These are phyloP conservation scores for Punica granatum DNA, from an alignment of 345 rosid species.

Conservation along the genomic window DNA sequence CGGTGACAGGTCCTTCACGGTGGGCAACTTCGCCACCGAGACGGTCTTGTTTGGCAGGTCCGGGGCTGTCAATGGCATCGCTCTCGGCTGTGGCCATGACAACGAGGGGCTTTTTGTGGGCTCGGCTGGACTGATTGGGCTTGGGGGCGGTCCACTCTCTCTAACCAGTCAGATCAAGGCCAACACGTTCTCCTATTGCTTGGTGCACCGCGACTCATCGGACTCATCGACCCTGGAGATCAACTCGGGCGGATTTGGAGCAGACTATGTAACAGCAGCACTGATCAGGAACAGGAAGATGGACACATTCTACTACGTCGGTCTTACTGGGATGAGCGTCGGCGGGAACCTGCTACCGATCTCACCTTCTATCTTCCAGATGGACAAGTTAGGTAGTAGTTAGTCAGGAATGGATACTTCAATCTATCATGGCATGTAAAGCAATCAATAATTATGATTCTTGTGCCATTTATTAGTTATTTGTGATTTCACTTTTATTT, in stretches of 20 bases:
- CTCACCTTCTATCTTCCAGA: not conserved
- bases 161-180: slow-evolving; percentile 12
- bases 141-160: slow-evolving; percentile 1
- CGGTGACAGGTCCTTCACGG: slow-evolving; percentile 6
- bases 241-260: not conserved
- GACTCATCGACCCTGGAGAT: not conserved
- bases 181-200: slow-evolving; percentile 22
- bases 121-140: slow-evolving; percentile 14
- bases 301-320: slow-evolving; percentile 2
- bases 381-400: slow-evolving; percentile 30
- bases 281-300: not conserved
- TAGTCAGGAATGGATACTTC: too few relatives aligned
- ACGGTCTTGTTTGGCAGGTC: slow-evolving; percentile 9
- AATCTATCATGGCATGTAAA: too few relatives aligned
- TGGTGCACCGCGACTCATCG: slow-evolving; percentile 11
- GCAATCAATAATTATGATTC: too few relatives aligned
- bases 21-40: slow-evolving; percentile 12
- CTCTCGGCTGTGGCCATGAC: slow-evolving; percentile 19
- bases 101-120: not conserved
- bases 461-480: too few relatives aligned
- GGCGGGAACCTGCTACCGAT: not conserved
- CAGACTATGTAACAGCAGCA: not conserved
- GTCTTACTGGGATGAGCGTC: slow-evolving; percentile 5
- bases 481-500: too few relatives aligned
- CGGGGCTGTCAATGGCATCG: not conserved